These are phyloP conservation scores for Lactifluus volemus DNA, from an alignment of 768 basidiomycete species.

Conservation along the genomic window DNA sequence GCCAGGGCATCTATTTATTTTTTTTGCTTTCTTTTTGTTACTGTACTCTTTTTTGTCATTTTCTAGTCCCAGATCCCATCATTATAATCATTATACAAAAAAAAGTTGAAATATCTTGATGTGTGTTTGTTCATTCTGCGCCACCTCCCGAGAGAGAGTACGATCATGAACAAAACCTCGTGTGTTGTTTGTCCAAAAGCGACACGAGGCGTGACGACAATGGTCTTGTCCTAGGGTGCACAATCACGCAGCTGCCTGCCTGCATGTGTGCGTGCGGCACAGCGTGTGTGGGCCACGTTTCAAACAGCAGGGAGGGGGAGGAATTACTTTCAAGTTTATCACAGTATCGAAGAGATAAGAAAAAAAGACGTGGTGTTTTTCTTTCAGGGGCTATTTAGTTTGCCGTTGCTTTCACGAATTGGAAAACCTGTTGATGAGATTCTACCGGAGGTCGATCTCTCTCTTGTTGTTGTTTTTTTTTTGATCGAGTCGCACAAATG, in stretches of 20 bases:
- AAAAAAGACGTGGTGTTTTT: background rate
- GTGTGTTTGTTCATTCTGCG: background rate
- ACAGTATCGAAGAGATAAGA: background rate
- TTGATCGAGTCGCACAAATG: too few relatives aligned
- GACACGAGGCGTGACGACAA: background rate
- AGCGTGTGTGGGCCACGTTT: slow-evolving; percentile 1
- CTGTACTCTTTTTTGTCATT: background rate
- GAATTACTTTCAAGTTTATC: too few relatives aligned
- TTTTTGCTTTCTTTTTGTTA: background rate
- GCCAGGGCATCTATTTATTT: background rate
- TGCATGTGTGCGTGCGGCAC: background rate
- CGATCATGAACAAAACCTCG: background rate
- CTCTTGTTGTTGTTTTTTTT: too few relatives aligned
- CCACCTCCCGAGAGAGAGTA: background rate
- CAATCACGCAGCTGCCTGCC: background rate
- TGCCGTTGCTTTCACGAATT: too few relatives aligned
- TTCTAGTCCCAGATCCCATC: background rate
- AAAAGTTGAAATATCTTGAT: background rate
- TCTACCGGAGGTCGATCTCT: too few relatives aligned
- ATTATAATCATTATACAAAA: background rate
- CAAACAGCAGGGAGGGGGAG: slow-evolving; percentile 1
- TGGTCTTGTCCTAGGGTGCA: background rate
- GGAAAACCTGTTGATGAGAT: too few relatives aligned
- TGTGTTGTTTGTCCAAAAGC: background rate
- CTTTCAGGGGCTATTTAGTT: background rate